Conservation (phyloP, 306 rosid genomes). For the Sesbania bispinosa region DNA sequence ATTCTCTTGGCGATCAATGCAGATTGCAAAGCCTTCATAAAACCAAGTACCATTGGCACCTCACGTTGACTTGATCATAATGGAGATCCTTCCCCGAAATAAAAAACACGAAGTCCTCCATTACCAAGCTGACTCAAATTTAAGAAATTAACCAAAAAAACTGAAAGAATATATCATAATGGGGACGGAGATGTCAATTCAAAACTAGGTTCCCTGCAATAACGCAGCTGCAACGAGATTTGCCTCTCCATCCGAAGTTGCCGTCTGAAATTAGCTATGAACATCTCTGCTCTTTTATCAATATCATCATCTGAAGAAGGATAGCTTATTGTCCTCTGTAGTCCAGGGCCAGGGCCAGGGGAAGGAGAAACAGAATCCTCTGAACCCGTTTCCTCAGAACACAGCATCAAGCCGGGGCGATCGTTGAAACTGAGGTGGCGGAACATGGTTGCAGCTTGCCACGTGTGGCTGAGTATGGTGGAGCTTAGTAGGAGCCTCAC, state of each 20-base stretch:
- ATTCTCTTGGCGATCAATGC: background rate
- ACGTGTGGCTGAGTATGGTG: constrained; percentile 37
- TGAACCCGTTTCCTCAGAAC: constrained; percentile 24
- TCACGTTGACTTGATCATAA: background rate
- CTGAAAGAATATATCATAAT: too few species aligned
- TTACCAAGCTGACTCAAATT: too few species aligned
- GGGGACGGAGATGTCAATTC: background rate
- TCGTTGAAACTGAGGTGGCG: constrained; percentile 53
- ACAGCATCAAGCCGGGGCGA: constrained; percentile 44
- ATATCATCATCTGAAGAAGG: constrained; percentile 70
- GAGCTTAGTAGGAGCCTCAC: constrained; percentile 49
- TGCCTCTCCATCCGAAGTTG: constrained; percentile 83
- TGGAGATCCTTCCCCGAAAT: constrained; percentile 13
- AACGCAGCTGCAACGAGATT: constrained; percentile 61
- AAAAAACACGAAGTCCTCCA: constrained; percentile 11
- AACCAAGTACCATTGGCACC: too few species aligned
- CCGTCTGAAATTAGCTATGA: constrained; percentile 60
- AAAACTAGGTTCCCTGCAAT: constrained; percentile 42
- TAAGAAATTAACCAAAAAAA: too few species aligned
- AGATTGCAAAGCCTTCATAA: background rate
- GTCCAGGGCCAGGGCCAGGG: constrained; percentile 12
- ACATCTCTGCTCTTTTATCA: constrained; percentile 64
- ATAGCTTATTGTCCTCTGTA: constrained; percentile 57
- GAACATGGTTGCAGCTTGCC: constrained; percentile 50
- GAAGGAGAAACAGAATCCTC: constrained; percentile 28